Evolutionary conservation across 2,329 filamentous ascomycete species (phyloP).

Genomic region (Curvularia hawaiiensis): DNA sequence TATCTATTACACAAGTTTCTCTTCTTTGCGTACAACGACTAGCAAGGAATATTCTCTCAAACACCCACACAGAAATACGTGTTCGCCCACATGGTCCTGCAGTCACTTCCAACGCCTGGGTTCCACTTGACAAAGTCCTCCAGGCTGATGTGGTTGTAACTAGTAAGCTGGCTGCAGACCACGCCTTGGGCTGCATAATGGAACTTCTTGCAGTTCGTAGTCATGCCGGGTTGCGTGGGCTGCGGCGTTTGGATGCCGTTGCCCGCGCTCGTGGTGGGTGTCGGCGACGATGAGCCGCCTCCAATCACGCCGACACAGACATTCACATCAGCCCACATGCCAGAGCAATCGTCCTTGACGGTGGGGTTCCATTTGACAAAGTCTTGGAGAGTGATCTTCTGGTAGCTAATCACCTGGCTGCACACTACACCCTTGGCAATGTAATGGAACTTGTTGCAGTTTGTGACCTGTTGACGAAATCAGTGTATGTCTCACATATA

Average conservation of each 20-base stretch:
- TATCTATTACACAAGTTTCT: no score
- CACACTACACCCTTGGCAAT: conserved; percentile 1
- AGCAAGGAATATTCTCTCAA: no score
- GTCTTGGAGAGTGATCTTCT: conserved; percentile 4
- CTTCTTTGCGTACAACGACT: no score
- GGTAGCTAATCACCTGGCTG: conserved; percentile 3
- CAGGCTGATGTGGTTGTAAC: neutral
- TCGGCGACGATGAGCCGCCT: neutral
- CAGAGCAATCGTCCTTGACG: conserved; percentile 4
- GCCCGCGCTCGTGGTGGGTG: neutral
- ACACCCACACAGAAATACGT: no score
- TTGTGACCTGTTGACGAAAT: neutral
- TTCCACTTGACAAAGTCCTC: neutral
- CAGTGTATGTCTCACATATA: no score
- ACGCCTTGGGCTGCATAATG: neutral
- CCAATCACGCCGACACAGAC: neutral
- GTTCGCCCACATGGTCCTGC: no score
- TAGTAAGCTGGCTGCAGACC: neutral
- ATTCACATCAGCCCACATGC: neutral
- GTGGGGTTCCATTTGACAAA: conserved; percentile 14
- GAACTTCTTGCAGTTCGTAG: neutral
- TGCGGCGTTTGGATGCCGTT: no score
- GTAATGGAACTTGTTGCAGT: conserved; percentile 16
- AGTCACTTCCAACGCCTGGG: neutral
- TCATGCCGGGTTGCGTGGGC: neutral